These are phyloP conservation scores for Eucalyptus urophylla DNA, from an alignment of 345 rosid species.

Conservation along the genomic window DNA sequence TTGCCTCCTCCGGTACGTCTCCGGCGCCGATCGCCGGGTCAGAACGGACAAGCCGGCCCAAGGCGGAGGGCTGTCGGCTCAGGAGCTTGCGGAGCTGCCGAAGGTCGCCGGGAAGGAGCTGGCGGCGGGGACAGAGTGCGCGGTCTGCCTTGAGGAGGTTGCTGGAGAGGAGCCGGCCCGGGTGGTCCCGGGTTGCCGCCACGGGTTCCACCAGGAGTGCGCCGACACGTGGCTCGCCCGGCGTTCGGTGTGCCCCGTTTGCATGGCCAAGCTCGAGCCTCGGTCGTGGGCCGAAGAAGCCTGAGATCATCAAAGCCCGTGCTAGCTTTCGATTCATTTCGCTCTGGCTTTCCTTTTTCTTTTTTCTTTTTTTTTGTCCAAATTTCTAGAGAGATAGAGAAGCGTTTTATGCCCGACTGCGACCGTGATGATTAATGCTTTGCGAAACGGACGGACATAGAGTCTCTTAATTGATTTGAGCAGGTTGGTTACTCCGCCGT, in stretches of 20 bases:
- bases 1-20: slow-evolving; percentile 40
- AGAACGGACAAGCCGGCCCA: slow-evolving; percentile 1
- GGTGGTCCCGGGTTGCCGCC: slow-evolving; percentile 74
- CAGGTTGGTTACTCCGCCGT: background rate
- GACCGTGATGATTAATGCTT: too few species aligned
- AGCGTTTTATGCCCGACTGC: background rate
- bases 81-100: slow-evolving; percentile 60
- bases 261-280: slow-evolving; percentile 39
- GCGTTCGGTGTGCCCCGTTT: slow-evolving; percentile 57
- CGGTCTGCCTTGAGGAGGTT: slow-evolving; percentile 75
- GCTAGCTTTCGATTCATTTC: background rate
- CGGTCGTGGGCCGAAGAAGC: background rate
- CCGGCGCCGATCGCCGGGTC: background rate
- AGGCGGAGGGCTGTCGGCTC: slow-evolving; percentile 34
- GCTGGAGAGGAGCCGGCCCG: slow-evolving; percentile 44
- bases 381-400: background rate
- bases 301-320: background rate
- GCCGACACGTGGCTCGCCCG: slow-evolving; percentile 76
- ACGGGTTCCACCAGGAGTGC: slow-evolving; percentile 72
- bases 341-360: background rate
- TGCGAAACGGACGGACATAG: background rate
- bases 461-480: background rate
- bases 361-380: accelerated
- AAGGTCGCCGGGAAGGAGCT: slow-evolving; percentile 55
- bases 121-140: slow-evolving; percentile 54